A percentile compares a stretch with the other conserved stretches of the same genome.
phyloP scores from a whole-genome alignment of 2,329 filamentous ascomycete genomes.

The Tolypocladium guangdongense region DNA sequence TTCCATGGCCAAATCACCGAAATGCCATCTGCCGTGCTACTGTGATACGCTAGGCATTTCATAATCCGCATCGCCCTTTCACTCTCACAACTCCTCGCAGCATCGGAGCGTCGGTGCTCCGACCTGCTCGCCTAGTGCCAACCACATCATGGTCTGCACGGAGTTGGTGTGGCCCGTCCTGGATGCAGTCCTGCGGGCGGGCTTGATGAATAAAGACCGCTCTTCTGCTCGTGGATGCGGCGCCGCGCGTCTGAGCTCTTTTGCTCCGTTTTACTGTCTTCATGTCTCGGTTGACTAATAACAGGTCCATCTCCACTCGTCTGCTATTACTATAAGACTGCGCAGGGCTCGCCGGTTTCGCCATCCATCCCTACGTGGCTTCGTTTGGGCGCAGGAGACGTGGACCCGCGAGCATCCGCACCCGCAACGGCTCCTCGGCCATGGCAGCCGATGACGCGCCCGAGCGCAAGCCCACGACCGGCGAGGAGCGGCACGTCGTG shows the following conservation, averaged over 20 bases:
- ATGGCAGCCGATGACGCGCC: slow-evolving; percentile 13
- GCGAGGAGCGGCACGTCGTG: slow-evolving; percentile 7
- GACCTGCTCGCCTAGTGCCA: neutral
- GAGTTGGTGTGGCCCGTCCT: neutral
- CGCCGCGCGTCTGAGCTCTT: too few species aligned
- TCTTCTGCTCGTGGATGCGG: too few species aligned
- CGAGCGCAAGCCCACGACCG: slow-evolving; percentile 14
- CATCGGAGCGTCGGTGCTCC: neutral
- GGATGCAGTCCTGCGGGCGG: neutral
- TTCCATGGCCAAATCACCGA: too few species aligned
- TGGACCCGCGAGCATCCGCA: neutral
- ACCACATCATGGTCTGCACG: too few species aligned
- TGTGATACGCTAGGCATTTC: too few species aligned
- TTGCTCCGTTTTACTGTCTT: too few species aligned
- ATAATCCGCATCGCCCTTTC: too few species aligned
- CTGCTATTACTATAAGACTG: too few species aligned
- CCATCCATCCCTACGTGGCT: neutral
- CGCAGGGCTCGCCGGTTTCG: neutral
- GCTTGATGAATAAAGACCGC: neutral
- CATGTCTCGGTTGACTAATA: neutral
- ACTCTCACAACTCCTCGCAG: too few species aligned
- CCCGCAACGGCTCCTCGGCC: neutral
- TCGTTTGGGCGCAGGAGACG: neutral
- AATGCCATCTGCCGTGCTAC: too few species aligned
- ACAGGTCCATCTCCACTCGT: neutral